Evolutionary conservation across 2,329 filamentous ascomycete genomes (phyloP).

Genomic region (Akanthomyces lecanii): DNA sequence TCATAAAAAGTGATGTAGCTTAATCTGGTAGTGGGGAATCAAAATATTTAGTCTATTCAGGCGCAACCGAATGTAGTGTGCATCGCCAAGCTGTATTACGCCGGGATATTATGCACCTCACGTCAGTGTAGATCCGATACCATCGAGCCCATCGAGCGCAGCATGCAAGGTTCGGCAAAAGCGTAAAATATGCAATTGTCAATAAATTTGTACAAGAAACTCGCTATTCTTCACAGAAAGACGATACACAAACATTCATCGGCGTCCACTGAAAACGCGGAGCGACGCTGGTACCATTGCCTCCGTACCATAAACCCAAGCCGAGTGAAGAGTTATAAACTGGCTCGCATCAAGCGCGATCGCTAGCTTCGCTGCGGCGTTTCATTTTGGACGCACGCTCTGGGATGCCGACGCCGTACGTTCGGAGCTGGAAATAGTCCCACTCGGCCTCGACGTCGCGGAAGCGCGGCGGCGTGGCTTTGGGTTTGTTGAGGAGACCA

Average conservation of each 20-base stretch:
- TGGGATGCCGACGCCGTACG: constrained; percentile 8
- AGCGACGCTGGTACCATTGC: too few species aligned
- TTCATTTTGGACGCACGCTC: constrained; percentile 8
- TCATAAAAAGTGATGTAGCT: not conserved
- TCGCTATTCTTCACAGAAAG: not conserved
- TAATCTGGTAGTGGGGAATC: not conserved
- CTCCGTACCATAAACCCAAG: not conserved
- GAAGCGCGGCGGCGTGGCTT: not conserved
- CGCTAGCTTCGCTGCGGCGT: not conserved
- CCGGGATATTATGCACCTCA: constrained; percentile 7
- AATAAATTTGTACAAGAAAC: not conserved
- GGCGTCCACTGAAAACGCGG: too few species aligned
- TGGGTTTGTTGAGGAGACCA: constrained; percentile 16
- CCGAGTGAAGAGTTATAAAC: not conserved
- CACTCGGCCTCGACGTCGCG: constrained; percentile 12
- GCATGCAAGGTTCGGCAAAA: not conserved
- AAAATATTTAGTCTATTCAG: not conserved
- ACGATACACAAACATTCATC: too few species aligned
- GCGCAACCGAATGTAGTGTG: not conserved
- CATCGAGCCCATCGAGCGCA: not conserved
- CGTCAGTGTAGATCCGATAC: not conserved
- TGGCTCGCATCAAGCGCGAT: not conserved
- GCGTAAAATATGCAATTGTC: not conserved
- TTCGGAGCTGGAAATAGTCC: constrained; percentile 12
- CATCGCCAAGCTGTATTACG: constrained; percentile 3